Evolutionary conservation across 371 early-diverging fungal genomes (phyloP).

Genomic region (Batkoa obscura): DNA sequence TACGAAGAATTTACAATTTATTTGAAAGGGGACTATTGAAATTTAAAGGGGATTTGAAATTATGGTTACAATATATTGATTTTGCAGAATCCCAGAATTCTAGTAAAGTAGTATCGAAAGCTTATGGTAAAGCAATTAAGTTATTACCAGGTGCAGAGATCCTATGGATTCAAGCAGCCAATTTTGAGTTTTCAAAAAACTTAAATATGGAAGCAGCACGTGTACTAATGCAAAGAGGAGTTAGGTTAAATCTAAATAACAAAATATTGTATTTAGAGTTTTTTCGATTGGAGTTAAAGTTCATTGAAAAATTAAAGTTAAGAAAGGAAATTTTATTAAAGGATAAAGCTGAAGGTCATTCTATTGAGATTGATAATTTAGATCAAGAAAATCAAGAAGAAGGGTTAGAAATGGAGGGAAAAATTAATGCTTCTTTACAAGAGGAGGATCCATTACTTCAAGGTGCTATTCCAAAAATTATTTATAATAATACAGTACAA

Average conservation of each 20-base stretch:
- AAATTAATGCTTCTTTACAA: too few relatives aligned
- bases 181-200: constrained; percentile 72
- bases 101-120: neutral
- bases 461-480: neutral
- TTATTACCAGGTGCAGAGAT: constrained; percentile 57
- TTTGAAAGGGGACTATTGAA: constrained; percentile 60
- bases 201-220: constrained; percentile 63
- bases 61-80: constrained; percentile 86
- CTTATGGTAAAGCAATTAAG: constrained; percentile 48
- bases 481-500: neutral
- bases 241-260: constrained; percentile 59
- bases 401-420: too few relatives aligned
- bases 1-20: constrained; percentile 46
- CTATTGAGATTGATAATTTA: too few relatives aligned
- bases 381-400: too few relatives aligned
- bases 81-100: constrained; percentile 32
- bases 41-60: constrained; percentile 54
- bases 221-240: constrained; percentile 64
- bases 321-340: constrained; percentile 48
- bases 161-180: constrained; percentile 82
- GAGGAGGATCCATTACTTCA: neutral
- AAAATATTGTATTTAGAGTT: constrained; percentile 75
- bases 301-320: constrained; percentile 62
- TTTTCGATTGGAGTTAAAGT: constrained; percentile 77
- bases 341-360: too few relatives aligned